Evolutionary conservation across 2,329 filamentous ascomycete species (phyloP).

Genomic region (Plenodomus tracheiphilus): DNA sequence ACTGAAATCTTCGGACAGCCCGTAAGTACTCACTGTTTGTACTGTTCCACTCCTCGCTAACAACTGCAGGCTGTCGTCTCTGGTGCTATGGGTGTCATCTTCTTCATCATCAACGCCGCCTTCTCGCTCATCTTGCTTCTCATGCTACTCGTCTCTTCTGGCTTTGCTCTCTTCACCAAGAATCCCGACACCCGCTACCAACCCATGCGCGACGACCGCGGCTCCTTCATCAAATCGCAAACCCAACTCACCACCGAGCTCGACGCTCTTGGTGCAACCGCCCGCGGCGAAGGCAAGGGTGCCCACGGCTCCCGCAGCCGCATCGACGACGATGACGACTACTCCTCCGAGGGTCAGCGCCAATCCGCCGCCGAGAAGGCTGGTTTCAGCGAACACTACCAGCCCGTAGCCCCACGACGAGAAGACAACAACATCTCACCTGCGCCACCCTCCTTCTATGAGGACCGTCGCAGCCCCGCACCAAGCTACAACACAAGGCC

Average conservation of each 20-base stretch:
- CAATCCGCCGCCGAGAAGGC: conserved; percentile 40
- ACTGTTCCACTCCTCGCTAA: conserved; percentile 14
- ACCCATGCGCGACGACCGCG: conserved; percentile 93
- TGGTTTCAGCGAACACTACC: conserved; percentile 47
- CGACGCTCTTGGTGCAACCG: conserved; percentile 85
- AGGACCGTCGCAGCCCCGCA: conserved; percentile 37
- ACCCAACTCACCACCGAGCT: conserved; percentile 86
- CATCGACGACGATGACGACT: conserved; percentile 72
- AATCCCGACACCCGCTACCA: conserved; percentile 95
- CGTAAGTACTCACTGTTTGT: conserved; percentile 46
- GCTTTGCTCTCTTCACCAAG: conserved; percentile 83
- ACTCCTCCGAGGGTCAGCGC: conserved; percentile 53
- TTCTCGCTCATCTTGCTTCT: conserved; percentile 82
- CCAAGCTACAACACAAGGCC: conserved; percentile 42
- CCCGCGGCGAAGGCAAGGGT: conserved; percentile 71
- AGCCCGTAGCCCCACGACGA: conserved; percentile 51
- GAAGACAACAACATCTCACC: conserved; percentile 45
- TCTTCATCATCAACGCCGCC: conserved; percentile 84
- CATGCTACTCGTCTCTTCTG: conserved; percentile 76
- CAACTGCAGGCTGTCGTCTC: conserved; percentile 68
- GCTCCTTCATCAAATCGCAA: conserved; percentile 96
- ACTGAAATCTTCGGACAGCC: conserved; percentile 84
- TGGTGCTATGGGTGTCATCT: conserved; percentile 84
- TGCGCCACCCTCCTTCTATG: conserved; percentile 31
- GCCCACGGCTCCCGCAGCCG: conserved; percentile 55